These are phyloP conservation scores for Cystobasidium slooffiae DNA, from an alignment of 1,284 basidiomycete species.

Conservation along the genomic window DNA sequence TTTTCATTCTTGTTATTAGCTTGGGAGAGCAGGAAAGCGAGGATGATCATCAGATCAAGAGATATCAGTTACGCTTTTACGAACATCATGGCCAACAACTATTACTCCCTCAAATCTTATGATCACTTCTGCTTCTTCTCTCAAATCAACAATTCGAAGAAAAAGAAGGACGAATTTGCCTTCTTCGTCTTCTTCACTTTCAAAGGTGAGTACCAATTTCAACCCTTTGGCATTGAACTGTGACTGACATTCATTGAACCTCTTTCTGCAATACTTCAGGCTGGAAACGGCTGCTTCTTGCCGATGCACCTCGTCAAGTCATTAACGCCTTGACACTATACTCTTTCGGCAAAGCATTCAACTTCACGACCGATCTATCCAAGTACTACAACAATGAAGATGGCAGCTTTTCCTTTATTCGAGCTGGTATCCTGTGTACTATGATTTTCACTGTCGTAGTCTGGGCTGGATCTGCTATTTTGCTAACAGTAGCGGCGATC, in stretches of 20 bases:
- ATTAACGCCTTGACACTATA: slow-evolving; percentile 95
- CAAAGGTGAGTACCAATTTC: slow-evolving; percentile 70
- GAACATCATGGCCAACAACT: slow-evolving; percentile 95
- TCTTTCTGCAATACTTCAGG: slow-evolving; percentile 60
- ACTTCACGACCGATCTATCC: slow-evolving; percentile 69
- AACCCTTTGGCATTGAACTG: not conserved
- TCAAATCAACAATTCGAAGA: slow-evolving; percentile 93
- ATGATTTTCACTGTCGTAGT: slow-evolving; percentile 89
- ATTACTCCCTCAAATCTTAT: slow-evolving; percentile 79
- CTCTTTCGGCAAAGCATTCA: slow-evolving; percentile 81
- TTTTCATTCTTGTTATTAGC: slow-evolving; percentile 91
- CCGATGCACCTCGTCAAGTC: slow-evolving; percentile 95
- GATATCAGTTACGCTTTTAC: slow-evolving; percentile 98
- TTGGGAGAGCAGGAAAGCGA: slow-evolving; percentile 89
- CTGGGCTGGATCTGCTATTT: slow-evolving; percentile 78
- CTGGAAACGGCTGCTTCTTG: slow-evolving; percentile 92
- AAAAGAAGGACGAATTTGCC: slow-evolving; percentile 94
- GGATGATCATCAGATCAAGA: slow-evolving; percentile 88
- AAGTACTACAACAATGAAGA: slow-evolving; percentile 61
- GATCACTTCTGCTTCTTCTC: slow-evolving; percentile 98
- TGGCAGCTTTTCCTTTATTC: slow-evolving; percentile 46
- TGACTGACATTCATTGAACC: not conserved
- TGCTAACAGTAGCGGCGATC: slow-evolving; percentile 80
- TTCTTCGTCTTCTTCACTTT: slow-evolving; percentile 99
- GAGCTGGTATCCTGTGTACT: slow-evolving; percentile 65